Evolutionary conservation across 1,139 yeast genomes (phyloP).

Genomic region (Suhomyces atakaporum): DNA sequence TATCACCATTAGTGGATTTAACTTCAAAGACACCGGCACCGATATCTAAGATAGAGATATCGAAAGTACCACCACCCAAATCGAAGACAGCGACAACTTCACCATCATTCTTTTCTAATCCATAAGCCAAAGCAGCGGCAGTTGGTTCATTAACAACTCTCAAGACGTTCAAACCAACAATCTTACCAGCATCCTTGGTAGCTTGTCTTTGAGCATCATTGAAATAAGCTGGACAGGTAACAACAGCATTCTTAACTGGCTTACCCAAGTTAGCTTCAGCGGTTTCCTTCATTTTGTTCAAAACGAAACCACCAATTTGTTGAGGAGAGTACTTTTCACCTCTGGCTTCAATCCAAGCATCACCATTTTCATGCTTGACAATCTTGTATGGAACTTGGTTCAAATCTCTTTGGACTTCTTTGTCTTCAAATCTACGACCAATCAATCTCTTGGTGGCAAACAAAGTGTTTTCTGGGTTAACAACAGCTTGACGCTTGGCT

Average conservation of each 20-base stretch:
- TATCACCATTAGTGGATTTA: conserved; percentile 86
- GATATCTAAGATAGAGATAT: conserved; percentile 80
- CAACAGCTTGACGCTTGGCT: conserved; percentile 98
- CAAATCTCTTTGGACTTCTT: conserved; percentile 95
- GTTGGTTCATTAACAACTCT: conserved; percentile 99
- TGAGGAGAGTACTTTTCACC: conserved; percentile 95
- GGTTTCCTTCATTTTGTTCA: conserved; percentile 96
- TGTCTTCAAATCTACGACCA: conserved; percentile 96
- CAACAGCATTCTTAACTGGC: conserved; percentile 83
- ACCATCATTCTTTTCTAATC: conserved; percentile 81
- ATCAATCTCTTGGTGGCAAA: conserved; percentile 98
- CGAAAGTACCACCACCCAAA: conserved; percentile 89
- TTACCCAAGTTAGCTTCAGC: conserved; percentile 92
- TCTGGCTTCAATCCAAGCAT: conserved; percentile 98
- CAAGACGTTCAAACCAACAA: conserved; percentile 92
- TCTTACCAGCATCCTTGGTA: conserved; percentile 97
- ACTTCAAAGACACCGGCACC: conserved; percentile 90
- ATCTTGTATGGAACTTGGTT: conserved; percentile 97
- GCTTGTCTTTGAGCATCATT: conserved; percentile 99
- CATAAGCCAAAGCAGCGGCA: conserved; percentile 98
- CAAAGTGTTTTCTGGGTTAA: conserved; percentile 95
- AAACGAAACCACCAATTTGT: conserved; percentile 95
- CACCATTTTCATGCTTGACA: conserved; percentile 94
- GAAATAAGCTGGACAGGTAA: conserved; percentile 97
- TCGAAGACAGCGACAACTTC: conserved; percentile 83